These are phyloP conservation scores for Fusarium sp. DNA, from an alignment of 2,329 filamentous ascomycete genomes.

Conservation along the genomic window DNA sequence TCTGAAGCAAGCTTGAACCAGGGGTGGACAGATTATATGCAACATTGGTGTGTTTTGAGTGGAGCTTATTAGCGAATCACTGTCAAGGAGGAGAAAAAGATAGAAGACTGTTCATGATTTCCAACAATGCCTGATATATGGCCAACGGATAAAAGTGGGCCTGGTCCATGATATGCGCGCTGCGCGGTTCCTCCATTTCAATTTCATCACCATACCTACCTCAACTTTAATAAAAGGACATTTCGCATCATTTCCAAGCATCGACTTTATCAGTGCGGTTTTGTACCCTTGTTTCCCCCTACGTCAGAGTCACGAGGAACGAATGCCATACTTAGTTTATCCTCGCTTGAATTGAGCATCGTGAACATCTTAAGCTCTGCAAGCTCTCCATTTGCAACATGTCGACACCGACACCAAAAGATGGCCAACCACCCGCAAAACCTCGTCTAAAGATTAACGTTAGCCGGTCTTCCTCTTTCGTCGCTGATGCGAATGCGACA, in stretches of 20 bases:
- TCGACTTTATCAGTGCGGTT: background rate
- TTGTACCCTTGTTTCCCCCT: background rate
- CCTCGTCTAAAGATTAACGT: conserved; percentile 54
- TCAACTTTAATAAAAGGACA: background rate
- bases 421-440: conserved; percentile 45
- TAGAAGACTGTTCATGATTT: background rate
- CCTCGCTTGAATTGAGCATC: conserved; percentile 13
- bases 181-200: conserved; percentile 4
- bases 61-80: background rate
- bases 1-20: conserved; percentile 23
- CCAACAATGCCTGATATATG: background rate
- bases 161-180: conserved; percentile 4
- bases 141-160: conserved; percentile 25
- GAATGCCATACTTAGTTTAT: background rate
- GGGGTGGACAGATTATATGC: background rate
- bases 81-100: background rate
- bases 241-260: background rate
- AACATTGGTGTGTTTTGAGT: background rate
- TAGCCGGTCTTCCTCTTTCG: conserved; percentile 49
- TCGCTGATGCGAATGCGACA: conserved; percentile 41
- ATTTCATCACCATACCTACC: background rate
- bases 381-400: conserved; percentile 37
- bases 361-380: background rate
- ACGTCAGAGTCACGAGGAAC: background rate
- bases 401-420: conserved; percentile 43